Evolutionary conservation across 2,329 filamentous ascomycete genomes (phyloP).

Genomic region (Chrysoporthe cubensis): DNA sequence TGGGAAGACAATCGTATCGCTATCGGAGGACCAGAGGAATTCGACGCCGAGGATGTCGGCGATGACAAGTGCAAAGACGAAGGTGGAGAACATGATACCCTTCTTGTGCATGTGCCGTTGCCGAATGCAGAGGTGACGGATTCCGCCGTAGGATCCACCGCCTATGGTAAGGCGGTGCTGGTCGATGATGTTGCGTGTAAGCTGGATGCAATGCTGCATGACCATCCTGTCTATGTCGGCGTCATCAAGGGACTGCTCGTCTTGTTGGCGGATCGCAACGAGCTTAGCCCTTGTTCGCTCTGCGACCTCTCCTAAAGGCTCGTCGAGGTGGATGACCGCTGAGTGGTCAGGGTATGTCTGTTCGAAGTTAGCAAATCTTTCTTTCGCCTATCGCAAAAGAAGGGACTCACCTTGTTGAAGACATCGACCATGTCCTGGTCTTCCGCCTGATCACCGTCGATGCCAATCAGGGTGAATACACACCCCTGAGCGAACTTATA

Average conservation of each 20-base stretch:
- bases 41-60: constrained; percentile 39
- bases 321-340: constrained; percentile 33
- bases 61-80: constrained; percentile 40
- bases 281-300: constrained; percentile 30
- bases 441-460: constrained; percentile 36
- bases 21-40: constrained; percentile 43
- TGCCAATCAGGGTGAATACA: constrained; percentile 35
- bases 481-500: constrained; percentile 34
- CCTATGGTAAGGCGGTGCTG: constrained; percentile 10
- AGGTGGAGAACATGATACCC: constrained; percentile 43
- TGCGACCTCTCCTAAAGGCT: constrained; percentile 36
- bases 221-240: constrained; percentile 18
- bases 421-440: constrained; percentile 38
- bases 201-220: constrained; percentile 20
- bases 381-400: not conserved
- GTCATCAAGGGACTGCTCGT: constrained; percentile 9
- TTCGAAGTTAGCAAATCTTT: not conserved
- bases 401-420: constrained; percentile 29
- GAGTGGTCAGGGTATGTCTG: constrained; percentile 34
- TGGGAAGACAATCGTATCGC: constrained; percentile 39
- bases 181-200: constrained; percentile 16
- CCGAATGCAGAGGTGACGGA: constrained; percentile 34
- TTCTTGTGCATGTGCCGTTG: constrained; percentile 45
- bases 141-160: not conserved
- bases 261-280: constrained; percentile 11